Evolutionary conservation across 805 yeast genomes (phyloP).

Genomic region (Candida namnaoensis): DNA sequence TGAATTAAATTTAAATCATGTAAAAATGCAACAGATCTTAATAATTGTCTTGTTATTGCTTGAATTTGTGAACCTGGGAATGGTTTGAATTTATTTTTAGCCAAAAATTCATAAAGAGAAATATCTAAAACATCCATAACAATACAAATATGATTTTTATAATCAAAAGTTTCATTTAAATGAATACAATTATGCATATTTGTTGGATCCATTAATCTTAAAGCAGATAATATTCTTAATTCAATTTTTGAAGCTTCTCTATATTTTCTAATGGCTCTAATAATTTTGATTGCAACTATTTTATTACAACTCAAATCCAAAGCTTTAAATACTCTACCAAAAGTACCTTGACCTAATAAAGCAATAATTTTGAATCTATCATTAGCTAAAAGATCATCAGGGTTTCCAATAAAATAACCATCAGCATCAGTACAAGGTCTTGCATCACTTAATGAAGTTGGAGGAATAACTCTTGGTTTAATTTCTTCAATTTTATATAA

Average conservation of each 20-base stretch:
- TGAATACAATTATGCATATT: slow-evolving; percentile 75
- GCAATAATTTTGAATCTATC: slow-evolving; percentile 56
- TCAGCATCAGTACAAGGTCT: slow-evolving; percentile 24
- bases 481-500: slow-evolving; percentile 32
- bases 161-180: slow-evolving; percentile 84
- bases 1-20: slow-evolving; percentile 89
- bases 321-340: slow-evolving; percentile 86
- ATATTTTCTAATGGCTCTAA: slow-evolving; percentile 86
- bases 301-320: slow-evolving; percentile 49
- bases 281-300: slow-evolving; percentile 82
- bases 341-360: slow-evolving; percentile 85
- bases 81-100: slow-evolving; percentile 73
- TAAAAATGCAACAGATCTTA: slow-evolving; percentile 77
- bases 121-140: slow-evolving; percentile 83
- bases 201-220: slow-evolving; percentile 57
- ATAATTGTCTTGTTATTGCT: slow-evolving; percentile 76
- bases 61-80: slow-evolving; percentile 93
- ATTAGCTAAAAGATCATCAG: slow-evolving; percentile 60
- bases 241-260: slow-evolving; percentile 95
- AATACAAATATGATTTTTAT: slow-evolving; percentile 86
- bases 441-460: slow-evolving; percentile 3
- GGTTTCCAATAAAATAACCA: slow-evolving; percentile 63
- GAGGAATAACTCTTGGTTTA: slow-evolving; percentile 23
- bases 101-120: slow-evolving; percentile 85
- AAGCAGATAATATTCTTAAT: slow-evolving; percentile 68